Evolutionary conservation across 75 land plant genomes (phyloP).

Genomic region (Chamaecyparis obtusa): DNA sequence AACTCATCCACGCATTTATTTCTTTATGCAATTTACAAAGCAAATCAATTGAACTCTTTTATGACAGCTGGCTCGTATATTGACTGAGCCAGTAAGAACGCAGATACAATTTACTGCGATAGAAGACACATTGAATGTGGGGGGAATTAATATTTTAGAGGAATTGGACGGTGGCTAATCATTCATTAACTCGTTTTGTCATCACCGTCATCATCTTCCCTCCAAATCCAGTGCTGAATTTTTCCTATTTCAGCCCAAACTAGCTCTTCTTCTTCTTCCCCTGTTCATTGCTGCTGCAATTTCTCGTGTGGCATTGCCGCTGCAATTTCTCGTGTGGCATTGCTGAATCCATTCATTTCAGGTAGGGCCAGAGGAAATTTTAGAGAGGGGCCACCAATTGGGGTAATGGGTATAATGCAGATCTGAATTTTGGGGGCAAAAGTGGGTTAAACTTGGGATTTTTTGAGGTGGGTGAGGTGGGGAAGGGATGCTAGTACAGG

Average conservation of each 20-base stretch:
- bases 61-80: too few relatives aligned
- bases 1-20: background rate
- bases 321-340: background rate
- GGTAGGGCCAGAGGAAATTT: background rate
- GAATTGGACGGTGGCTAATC: slow-evolving; percentile 6
- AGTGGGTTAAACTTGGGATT: background rate
- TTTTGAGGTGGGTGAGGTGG: slow-evolving; percentile 2
- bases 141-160: slow-evolving; percentile 8
- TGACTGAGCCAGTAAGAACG: too few relatives aligned
- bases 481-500: background rate
- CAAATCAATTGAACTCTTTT: background rate
- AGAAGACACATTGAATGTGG: background rate
- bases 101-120: background rate
- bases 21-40: background rate
- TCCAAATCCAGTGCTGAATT: background rate
- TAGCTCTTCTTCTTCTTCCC: background rate
- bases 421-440: background rate
- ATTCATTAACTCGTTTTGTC: background rate
- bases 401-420: background rate
- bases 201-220: background rate
- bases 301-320: background rate
- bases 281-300: background rate
- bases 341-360: background rate
- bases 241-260: background rate
- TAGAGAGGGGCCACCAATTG: background rate